phyloP scores from a whole-genome alignment of 208 protist species.

The Acanthamoeba divionensis region DNA sequence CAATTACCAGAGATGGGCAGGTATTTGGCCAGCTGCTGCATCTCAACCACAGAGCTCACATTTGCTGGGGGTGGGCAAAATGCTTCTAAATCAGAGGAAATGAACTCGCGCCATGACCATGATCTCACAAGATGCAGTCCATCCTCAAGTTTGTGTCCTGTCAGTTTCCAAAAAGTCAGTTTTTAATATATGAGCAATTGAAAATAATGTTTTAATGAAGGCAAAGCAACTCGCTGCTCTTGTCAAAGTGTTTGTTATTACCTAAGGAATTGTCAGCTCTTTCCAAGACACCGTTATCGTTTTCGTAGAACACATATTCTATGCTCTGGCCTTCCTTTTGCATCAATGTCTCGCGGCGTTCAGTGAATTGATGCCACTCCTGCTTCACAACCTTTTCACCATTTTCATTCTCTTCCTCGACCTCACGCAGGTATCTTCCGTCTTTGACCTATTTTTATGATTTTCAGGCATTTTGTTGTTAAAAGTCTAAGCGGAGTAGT shows the following conservation, averaged over 20 bases:
- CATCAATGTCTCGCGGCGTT: background rate
- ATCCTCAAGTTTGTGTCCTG: background rate
- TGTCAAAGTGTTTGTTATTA: background rate
- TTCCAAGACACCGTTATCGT: constrained; percentile 42
- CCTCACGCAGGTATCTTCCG: background rate
- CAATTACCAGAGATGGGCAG: constrained; percentile 15
- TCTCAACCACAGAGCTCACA: background rate
- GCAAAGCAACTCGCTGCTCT: background rate
- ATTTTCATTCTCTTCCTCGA: background rate
- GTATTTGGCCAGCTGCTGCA: background rate
- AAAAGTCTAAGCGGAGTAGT: no score
- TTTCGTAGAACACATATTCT: background rate
- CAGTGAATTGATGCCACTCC: background rate
- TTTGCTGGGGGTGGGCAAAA: background rate
- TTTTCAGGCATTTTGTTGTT: no score
- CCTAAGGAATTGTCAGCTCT: background rate
- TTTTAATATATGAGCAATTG: background rate
- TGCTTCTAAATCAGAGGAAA: background rate
- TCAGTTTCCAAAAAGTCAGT: background rate
- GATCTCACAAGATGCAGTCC: background rate
- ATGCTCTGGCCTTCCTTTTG: background rate
- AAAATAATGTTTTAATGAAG: background rate
- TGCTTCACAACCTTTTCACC: background rate
- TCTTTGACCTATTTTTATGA: no score
- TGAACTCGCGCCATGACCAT: constrained; percentile 7